Evolutionary conservation across 371 early-diverging fungal species (phyloP), one percentile per base, ranked within the genome.

Genomic region (Mortierella sp.): DNA sequence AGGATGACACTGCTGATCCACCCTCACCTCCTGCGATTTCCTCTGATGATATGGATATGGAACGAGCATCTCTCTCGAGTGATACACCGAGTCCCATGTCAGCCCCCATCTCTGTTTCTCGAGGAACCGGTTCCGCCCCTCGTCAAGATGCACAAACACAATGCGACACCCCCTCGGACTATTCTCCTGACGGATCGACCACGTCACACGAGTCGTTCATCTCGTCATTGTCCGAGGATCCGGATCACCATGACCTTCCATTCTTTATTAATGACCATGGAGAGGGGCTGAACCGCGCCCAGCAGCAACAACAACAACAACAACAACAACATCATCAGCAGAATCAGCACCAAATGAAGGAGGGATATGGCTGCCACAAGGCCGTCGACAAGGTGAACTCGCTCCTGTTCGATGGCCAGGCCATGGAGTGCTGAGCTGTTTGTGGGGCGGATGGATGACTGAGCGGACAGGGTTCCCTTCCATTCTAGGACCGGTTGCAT

Each of bases 1-100:
- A 67, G 42, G 70, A 70, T 52, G 64, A 70, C 31, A 70, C 71
- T 6, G 71, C 71, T 2, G 71, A 70, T 26, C 71, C 71, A 6
- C 71, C 71, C 13, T 63, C 71, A 8, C 71, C 71, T 14, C 71
- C 64, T 23, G 64, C 64, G 3, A 64, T 70, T 42, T 70, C 56
- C 1, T 63, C 71, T 0, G 71, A 70, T 14, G 71, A 63, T 26
- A 70, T 64, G 63, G 71, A 70, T 34, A 70, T 58, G 64, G 71
- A 70, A n/a, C 34, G 34, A 7, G 58, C 63, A 7, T 65, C 61
- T n/a, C 49, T 61, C 16, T 59, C 64, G 14, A 57, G 50, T 19
- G 64, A 67, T 6, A 38, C 66, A 0, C 56, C 54, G 1, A 67
- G 58, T 19, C 58, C 63, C 19, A 53, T 55, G 0, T 50, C 60